Percentiles rank a stretch among this genome's conserved stretches.
Evolutionary conservation across 2,329 filamentous ascomycete species (phyloP).

Genomic region (Claviceps sp.): DNA sequence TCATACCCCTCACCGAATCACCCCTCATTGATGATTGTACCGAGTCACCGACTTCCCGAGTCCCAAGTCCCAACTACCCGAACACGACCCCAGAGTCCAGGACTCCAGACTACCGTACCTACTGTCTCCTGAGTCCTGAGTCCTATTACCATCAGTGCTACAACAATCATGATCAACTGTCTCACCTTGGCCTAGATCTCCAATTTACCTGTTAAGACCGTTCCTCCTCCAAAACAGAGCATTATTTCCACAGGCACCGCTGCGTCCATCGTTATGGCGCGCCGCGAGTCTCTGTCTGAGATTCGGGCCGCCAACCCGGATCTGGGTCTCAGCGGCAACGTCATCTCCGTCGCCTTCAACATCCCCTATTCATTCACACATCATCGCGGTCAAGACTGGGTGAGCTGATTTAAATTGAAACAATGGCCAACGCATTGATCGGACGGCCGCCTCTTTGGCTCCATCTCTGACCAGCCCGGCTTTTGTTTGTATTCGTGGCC

Average conservation of each 20-base stretch:
- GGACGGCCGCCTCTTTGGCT: too few species aligned
- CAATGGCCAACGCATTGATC: not conserved
- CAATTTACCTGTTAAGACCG: not conserved
- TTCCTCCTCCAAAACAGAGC: not conserved
- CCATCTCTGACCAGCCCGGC: not conserved
- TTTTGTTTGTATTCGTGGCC: not conserved
- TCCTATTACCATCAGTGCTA: slow-evolving; percentile 1
- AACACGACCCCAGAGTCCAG: too few species aligned
- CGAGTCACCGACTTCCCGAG: not conserved
- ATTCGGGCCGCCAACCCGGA: slow-evolving; percentile 43
- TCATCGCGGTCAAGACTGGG: slow-evolving; percentile 46
- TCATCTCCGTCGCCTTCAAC: slow-evolving; percentile 53
- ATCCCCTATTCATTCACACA: slow-evolving; percentile 48
- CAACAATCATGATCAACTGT: not conserved
- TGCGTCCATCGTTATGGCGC: slow-evolving; percentile 20
- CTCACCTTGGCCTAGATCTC: not conserved
- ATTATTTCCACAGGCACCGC: not conserved
- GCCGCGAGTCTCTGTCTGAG: slow-evolving; percentile 39
- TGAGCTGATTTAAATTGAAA: slow-evolving; percentile 22
- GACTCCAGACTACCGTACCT: not conserved
- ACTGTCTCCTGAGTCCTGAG: not conserved
- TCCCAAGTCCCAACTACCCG: not conserved
- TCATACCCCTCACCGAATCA: not conserved
- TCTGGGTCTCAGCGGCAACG: slow-evolving; percentile 46
- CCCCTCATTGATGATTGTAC: not conserved